phyloP scores from a whole-genome alignment of 2,329 filamentous ascomycete species.

The Catunica adiposa region DNA sequence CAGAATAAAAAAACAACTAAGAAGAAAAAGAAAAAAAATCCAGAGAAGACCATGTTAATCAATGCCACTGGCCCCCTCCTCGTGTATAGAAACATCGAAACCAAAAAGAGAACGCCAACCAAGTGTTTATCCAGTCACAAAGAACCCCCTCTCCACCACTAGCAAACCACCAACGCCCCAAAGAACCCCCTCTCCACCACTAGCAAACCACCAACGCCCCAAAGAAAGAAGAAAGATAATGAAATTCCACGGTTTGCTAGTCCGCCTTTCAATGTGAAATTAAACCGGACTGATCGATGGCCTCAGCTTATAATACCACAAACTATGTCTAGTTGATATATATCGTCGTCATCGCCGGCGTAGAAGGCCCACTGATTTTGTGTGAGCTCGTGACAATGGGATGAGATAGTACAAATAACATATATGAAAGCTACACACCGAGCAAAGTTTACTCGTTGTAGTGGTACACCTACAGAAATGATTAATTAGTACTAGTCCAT shows the following conservation, averaged over 20 bases:
- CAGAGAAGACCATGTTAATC: not conserved
- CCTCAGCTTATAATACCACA: not conserved
- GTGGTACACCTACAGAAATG: slow-evolving; percentile 55
- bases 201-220: not conserved
- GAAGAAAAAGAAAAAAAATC: not conserved
- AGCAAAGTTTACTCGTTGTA: slow-evolving; percentile 55
- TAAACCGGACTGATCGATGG: not conserved
- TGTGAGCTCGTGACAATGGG: not conserved
- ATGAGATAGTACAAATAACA: slow-evolving; percentile 1
- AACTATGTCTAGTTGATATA: not conserved
- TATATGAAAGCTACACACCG: not conserved
- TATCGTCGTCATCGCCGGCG: not conserved
- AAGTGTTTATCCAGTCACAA: slow-evolving; percentile 2
- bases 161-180: not conserved
- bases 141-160: not conserved
- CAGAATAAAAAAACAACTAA: not conserved
- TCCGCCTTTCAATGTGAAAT: not conserved
- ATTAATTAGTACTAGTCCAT: not conserved
- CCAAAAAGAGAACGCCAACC: slow-evolving; percentile 7
- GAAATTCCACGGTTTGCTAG: slow-evolving; percentile 1
- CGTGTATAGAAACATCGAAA: slow-evolving; percentile 1
- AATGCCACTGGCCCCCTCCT: not conserved
- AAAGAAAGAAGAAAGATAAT: slow-evolving; percentile 2
- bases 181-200: not conserved
- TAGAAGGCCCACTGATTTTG: not conserved